Percentiles rank a stretch among this genome's conserved stretches.
phyloP scores from a whole-genome alignment of 768 basidiomycete genomes.

The Boletus barrowsii region DNA sequence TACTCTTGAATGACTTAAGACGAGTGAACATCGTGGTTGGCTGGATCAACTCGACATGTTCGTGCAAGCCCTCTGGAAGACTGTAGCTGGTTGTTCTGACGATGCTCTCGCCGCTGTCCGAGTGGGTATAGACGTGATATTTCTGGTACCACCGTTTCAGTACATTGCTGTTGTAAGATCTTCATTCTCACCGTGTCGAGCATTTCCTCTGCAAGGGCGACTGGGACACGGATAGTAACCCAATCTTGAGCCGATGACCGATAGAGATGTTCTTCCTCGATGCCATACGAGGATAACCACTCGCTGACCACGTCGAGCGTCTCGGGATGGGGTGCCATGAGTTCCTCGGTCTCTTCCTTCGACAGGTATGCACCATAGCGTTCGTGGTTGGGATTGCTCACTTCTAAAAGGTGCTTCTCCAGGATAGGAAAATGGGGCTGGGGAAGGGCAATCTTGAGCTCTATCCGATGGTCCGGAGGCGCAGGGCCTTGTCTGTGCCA shows the following conservation, averaged over 20 bases:
- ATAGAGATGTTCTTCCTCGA: slow-evolving; percentile 43
- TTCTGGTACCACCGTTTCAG: slow-evolving; percentile 36
- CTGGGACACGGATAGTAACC: slow-evolving; percentile 57
- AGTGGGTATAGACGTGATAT: slow-evolving; percentile 62
- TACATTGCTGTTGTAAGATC: background rate
- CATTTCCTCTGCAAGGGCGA: slow-evolving; percentile 63
- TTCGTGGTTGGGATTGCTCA: slow-evolving; percentile 54
- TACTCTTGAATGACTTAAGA: slow-evolving; percentile 41
- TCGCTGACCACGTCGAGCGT: slow-evolving; percentile 53
- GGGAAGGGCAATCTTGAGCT: slow-evolving; percentile 56
- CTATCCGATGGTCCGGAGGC: slow-evolving; percentile 43
- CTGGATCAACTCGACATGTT: slow-evolving; percentile 65
- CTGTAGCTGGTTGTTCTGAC: slow-evolving; percentile 70
- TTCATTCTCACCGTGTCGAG: slow-evolving; percentile 54
- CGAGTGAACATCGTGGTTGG: slow-evolving; percentile 69
- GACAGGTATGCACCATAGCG: slow-evolving; percentile 58
- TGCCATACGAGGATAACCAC: slow-evolving; percentile 60
- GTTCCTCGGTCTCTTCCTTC: slow-evolving; percentile 60
- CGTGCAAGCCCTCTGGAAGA: slow-evolving; percentile 55
- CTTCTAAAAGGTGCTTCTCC: slow-evolving; percentile 52
- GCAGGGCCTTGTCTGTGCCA: slow-evolving; percentile 48
- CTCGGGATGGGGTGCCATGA: slow-evolving; percentile 56
- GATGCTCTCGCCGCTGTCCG: slow-evolving; percentile 47
- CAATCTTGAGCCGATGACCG: slow-evolving; percentile 70
- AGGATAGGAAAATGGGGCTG: slow-evolving; percentile 49